A percentile compares a stretch with the other conserved stretches of the same genome.
Evolutionary conservation across 139 green algal genomes (phyloP).

Genomic region (Picochlorum sp.): DNA sequence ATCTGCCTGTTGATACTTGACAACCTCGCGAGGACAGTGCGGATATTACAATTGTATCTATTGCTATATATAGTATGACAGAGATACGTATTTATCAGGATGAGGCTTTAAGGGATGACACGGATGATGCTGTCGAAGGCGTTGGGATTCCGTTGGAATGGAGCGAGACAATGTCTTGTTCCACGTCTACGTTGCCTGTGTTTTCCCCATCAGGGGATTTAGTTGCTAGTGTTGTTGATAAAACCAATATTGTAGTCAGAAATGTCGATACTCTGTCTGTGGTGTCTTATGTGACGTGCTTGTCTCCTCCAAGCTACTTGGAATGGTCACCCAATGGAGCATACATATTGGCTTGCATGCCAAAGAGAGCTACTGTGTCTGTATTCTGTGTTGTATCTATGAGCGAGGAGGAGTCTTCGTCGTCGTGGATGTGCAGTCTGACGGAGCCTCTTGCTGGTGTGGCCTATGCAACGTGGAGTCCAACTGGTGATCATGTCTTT

Average conservation of each 20-base stretch:
- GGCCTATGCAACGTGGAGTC: constrained; percentile 33
- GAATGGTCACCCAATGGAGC: constrained; percentile 67
- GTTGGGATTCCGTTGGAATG: not conserved
- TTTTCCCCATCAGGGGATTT: constrained; percentile 63
- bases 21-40: too few relatives aligned
- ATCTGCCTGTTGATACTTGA: too few relatives aligned
- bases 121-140: too few relatives aligned
- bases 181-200: constrained; percentile 30
- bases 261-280: constrained; percentile 53
- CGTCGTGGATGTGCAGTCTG: constrained; percentile 75
- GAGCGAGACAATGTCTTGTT: constrained; percentile 58
- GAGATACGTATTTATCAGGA: too few relatives aligned
- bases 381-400: constrained; percentile 26
- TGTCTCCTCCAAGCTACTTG: constrained; percentile 70
- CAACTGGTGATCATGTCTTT: constrained; percentile 56
- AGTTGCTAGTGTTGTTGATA: constrained; percentile 48
- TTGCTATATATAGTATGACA: too few relatives aligned
- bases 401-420: constrained; percentile 36
- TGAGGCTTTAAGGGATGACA: too few relatives aligned
- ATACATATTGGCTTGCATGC: constrained; percentile 67
- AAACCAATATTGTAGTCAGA: constrained; percentile 58
- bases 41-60: too few relatives aligned
- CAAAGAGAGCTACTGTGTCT: constrained; percentile 56
- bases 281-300: constrained; percentile 66
- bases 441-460: constrained; percentile 67